Evolutionary conservation across 1,284 basidiomycete genomes (phyloP), one percentile per base, ranked within the genome.

Genomic region (Thelephora terrestris): DNA sequence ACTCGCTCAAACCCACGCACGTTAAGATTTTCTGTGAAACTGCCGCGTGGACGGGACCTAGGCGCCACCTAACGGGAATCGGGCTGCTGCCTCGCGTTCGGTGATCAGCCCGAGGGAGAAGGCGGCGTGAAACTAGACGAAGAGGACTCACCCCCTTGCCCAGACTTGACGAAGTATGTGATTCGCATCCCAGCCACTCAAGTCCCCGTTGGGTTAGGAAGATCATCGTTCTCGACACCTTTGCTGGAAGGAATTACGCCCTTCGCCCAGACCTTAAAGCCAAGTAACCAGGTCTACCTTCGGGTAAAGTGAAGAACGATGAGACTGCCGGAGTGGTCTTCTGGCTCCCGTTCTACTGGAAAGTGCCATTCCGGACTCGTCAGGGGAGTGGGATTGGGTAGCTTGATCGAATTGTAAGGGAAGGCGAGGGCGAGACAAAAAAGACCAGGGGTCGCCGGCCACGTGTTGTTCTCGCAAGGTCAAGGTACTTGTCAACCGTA

Each of bases 301-400:
- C 75, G 7, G 73, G 71, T 52, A 73, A 72, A 45, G 48, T 62
- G 66, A 16, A 60, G 59, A 46, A 68, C 53, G 60, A 66, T 43
- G 58, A 65, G 61, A 46, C 60, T 55, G 20, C 52, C 49, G 44
- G 65, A 65, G 50, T 69, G 49, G 51, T 61, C 55, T 55, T 85
- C 84, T 24, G 73, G 70, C 54, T 87, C 84, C 59, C 87, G 84
- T 61, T 88, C 84, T 2, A 87, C 74, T 5, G 85, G 85, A 23
- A 88, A 68, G 27, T 82, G 84, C 42, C 80, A 73, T 60, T 85
- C 84, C 2, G 83, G 78, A n/a, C 78, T 78, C 29, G 80, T 77
- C 6, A 80, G 79, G 0, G 79, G 76, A 0, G 78, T 77, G 39
- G 35, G 16, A 5, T 66, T 74, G 36, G 71, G 64, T 47, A 74